These are phyloP conservation scores for Aspergillus aculeatus DNA, from an alignment of 2,329 filamentous ascomycete species.

Conservation along the genomic window DNA sequence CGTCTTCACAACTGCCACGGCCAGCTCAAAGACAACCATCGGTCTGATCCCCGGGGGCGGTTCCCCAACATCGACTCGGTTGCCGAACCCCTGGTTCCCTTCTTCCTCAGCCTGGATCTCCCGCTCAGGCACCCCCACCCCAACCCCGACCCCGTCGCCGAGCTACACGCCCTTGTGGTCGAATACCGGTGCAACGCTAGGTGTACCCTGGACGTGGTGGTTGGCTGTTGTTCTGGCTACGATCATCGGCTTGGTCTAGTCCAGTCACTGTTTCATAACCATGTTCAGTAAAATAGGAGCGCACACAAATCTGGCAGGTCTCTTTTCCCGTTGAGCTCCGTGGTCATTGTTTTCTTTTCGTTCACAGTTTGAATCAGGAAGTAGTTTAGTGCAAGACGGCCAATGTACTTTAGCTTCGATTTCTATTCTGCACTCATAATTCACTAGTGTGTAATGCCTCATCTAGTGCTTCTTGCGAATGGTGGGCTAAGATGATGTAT, in stretches of 20 bases:
- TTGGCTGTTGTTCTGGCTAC: constrained; percentile 6
- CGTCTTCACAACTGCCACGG: constrained; percentile 38
- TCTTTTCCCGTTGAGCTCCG: too few species aligned
- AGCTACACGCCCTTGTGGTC: background rate
- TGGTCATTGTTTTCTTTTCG: too few species aligned
- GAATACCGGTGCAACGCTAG: constrained; percentile 1
- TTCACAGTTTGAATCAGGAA: too few species aligned
- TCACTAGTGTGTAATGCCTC: background rate
- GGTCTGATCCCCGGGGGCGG: constrained; percentile 29
- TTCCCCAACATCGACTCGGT: constrained; percentile 12
- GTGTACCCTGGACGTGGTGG: constrained; percentile 2
- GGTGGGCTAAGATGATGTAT: too few species aligned
- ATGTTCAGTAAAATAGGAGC: too few species aligned
- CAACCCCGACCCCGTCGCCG: constrained; percentile 5
- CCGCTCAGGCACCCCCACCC: constrained; percentile 12
- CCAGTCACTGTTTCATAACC: background rate
- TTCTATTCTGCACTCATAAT: too few species aligned
- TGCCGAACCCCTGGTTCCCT: constrained; percentile 21
- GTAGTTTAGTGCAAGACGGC: too few species aligned
- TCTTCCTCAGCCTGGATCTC: constrained; percentile 18
- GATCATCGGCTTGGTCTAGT: constrained; percentile 2
- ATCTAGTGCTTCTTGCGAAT: too few species aligned
- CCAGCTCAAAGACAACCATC: constrained; percentile 27
- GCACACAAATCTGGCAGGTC: too few species aligned
- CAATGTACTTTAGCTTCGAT: too few species aligned